These are phyloP conservation scores for Aeminium ludgeri DNA, from an alignment of 495 filamentous ascomycete species.

Conservation along the genomic window DNA sequence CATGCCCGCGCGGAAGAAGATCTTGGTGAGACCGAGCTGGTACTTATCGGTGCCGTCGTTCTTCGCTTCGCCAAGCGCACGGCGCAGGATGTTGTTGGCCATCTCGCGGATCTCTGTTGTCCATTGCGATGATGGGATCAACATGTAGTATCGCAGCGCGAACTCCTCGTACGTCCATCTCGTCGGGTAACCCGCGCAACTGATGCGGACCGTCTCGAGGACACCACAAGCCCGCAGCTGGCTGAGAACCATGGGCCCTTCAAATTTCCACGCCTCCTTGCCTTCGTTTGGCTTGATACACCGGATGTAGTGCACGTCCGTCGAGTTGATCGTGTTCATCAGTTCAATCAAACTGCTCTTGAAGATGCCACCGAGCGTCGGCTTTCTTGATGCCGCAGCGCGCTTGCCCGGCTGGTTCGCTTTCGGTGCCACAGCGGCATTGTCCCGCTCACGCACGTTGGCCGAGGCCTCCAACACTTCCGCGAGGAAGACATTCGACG, in stretches of 20 bases:
- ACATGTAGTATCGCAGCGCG: slow-evolving; percentile 93
- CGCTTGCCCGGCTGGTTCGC: slow-evolving; percentile 50
- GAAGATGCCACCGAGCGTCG: slow-evolving; percentile 95
- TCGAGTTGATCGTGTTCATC: slow-evolving; percentile 94
- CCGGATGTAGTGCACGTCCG: slow-evolving; percentile 97
- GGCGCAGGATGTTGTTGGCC: slow-evolving; percentile 78
- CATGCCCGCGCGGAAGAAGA: slow-evolving; percentile 98
- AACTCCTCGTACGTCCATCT: slow-evolving; percentile 99
- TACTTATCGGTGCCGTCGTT: slow-evolving; percentile 83
- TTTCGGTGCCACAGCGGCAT: slow-evolving; percentile 50
- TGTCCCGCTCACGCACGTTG: slow-evolving; percentile 76
- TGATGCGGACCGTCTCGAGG: slow-evolving; percentile 93
- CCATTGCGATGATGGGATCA: slow-evolving; percentile 81
- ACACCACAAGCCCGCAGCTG: slow-evolving; percentile 97
- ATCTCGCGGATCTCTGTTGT: slow-evolving; percentile 85
- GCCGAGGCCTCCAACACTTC: slow-evolving; percentile 76
- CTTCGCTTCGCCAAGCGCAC: slow-evolving; percentile 63
- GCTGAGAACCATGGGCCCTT: slow-evolving; percentile 96
- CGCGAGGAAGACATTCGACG: slow-evolving; percentile 70
- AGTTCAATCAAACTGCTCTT: slow-evolving; percentile 95
- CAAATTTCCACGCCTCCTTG: slow-evolving; percentile 94
- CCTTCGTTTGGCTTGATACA: slow-evolving; percentile 99
- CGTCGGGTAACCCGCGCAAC: slow-evolving; percentile 93
- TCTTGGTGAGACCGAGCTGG: slow-evolving; percentile 90
- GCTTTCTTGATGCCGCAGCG: slow-evolving; percentile 86